Conservation (phyloP, 805 yeast genomes). For the Candida multigemmis region DNA sequence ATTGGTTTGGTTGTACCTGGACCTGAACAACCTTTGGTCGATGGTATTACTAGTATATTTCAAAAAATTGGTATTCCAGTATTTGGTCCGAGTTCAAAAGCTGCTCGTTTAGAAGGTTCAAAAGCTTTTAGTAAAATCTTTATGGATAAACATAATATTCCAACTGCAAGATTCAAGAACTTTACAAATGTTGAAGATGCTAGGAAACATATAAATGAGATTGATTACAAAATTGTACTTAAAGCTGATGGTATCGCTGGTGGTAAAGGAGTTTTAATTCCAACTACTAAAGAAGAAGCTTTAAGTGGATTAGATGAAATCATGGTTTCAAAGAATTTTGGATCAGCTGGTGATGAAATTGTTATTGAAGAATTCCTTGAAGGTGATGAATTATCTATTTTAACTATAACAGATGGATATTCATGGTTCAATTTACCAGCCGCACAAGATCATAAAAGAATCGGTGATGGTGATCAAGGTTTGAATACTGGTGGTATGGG, state of each 20-base stretch:
- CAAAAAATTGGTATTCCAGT: constrained; percentile 84
- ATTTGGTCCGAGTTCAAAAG: constrained; percentile 89
- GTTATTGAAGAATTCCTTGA: constrained; percentile 94
- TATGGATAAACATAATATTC: constrained; percentile 86
- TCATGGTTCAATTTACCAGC: constrained; percentile 86
- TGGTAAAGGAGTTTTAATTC: constrained; percentile 96
- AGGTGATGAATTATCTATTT: constrained; percentile 92
- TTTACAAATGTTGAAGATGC: constrained; percentile 76
- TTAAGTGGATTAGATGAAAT: constrained; percentile 72
- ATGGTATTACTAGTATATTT: constrained; percentile 74
- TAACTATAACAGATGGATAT: constrained; percentile 92
- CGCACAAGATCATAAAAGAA: constrained; percentile 96
- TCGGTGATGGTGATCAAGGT: constrained; percentile 89
- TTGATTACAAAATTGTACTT: constrained; percentile 74
- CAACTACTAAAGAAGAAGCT: constrained; percentile 78
- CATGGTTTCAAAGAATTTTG: constrained; percentile 86
- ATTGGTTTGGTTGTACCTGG: constrained; percentile 86
- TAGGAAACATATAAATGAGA: constrained; percentile 51
- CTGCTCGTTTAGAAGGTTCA: constrained; percentile 95
- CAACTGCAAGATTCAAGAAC: constrained; percentile 86
- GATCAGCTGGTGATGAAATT: constrained; percentile 85
- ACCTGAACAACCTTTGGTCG: constrained; percentile 98
- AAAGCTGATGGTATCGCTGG: constrained; percentile 98
- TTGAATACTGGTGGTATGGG: constrained; percentile 99
- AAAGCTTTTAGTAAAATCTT: constrained; percentile 90